These are phyloP conservation scores for Podochytrium sp. DNA, from an alignment of 192 early-diverging fungal genomes.

Conservation along the genomic window DNA sequence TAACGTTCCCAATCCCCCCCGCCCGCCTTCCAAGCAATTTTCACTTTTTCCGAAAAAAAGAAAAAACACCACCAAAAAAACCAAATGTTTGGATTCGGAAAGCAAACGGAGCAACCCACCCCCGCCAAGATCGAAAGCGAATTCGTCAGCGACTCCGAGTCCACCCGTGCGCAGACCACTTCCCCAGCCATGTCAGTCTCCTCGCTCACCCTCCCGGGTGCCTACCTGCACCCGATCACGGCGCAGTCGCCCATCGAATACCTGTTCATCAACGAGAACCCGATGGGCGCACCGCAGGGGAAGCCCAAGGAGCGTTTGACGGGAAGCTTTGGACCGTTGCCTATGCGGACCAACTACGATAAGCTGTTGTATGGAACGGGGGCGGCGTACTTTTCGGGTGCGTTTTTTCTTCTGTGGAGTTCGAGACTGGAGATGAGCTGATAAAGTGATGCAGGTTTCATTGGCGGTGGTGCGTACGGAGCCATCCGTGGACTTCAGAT, in stretches of 20 bases:
- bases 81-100: background rate
- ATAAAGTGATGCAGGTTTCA: background rate
- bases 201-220: constrained; percentile 5
- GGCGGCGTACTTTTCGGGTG: constrained; percentile 54
- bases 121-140: background rate
- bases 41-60: background rate
- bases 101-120: background rate
- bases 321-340: constrained; percentile 57
- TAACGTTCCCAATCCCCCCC: too few relatives aligned
- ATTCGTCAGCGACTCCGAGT: constrained; percentile 8
- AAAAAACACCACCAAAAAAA: background rate
- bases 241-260: constrained; percentile 47
- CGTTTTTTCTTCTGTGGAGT: background rate
- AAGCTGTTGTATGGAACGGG: constrained; percentile 60
- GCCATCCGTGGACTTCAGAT: constrained; percentile 51
- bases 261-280: constrained; percentile 56
- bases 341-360: constrained; percentile 60
- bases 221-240: constrained; percentile 33
- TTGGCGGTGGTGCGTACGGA: constrained; percentile 56
- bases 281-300: background rate
- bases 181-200: background rate
- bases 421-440: background rate
- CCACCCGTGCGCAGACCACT: background rate
- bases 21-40: background rate
- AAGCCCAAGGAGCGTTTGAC: constrained; percentile 33